Evolutionary conservation across 441 rosid species (phyloP).

Genomic region (Erysimum cheiri): DNA sequence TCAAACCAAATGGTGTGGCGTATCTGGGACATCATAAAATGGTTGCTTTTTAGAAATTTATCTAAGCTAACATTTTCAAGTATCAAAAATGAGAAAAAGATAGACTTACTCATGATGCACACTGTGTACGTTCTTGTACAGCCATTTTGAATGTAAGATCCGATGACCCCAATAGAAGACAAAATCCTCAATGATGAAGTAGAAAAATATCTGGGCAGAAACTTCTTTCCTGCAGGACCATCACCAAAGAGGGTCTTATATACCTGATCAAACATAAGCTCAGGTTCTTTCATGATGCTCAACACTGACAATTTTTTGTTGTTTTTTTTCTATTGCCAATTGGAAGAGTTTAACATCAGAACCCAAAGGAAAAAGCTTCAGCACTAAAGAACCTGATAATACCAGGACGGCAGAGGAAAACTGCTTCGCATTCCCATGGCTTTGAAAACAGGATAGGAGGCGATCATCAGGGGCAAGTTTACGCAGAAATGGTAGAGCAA

Average conservation of each 20-base stretch:
- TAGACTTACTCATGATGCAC: slow-evolving; percentile 95
- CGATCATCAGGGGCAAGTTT: slow-evolving; percentile 85
- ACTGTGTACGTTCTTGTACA: slow-evolving; percentile 96
- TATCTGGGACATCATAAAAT: slow-evolving; percentile 59
- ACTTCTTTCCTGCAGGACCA: slow-evolving; percentile 76
- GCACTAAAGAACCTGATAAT: slow-evolving; percentile 83
- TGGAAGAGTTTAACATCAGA: slow-evolving; percentile 42
- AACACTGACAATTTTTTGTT: slow-evolving; percentile 30
- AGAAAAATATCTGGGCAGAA: slow-evolving; percentile 74
- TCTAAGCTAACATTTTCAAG: background rate
- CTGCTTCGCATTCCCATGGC: slow-evolving; percentile 91
- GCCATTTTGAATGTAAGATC: slow-evolving; percentile 87
- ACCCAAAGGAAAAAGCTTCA: slow-evolving; percentile 52
- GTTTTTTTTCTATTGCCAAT: slow-evolving; percentile 14
- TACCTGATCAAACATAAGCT: slow-evolving; percentile 39
- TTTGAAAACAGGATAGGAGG: slow-evolving; percentile 89
- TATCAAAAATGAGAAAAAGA: background rate
- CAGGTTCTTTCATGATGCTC: slow-evolving; percentile 47
- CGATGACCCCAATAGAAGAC: slow-evolving; percentile 99
- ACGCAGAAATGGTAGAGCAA: slow-evolving; percentile 86
- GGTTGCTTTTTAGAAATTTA: background rate
- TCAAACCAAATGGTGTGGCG: slow-evolving; percentile 98
- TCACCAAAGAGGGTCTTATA: slow-evolving; percentile 43
- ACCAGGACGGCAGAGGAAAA: slow-evolving; percentile 99
- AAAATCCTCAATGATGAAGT: slow-evolving; percentile 96